Evolutionary conservation across 139 green algal species (phyloP).

Genomic region (Tetraselmis striata): DNA sequence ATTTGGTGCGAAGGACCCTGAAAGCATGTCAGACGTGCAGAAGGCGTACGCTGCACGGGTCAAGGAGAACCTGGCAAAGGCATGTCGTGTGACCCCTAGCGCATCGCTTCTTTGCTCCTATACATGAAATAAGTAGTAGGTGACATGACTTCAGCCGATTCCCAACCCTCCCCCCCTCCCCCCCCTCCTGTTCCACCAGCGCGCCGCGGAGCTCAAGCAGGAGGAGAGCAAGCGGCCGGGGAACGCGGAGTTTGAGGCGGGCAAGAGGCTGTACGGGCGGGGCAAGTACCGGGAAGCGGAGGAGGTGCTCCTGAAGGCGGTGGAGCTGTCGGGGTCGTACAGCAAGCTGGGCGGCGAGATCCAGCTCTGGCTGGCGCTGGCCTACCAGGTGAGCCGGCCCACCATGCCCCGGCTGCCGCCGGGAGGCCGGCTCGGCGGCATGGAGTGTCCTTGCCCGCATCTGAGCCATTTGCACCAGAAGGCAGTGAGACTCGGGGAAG

Average conservation of each 20-base stretch:
- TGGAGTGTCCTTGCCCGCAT: too few species aligned
- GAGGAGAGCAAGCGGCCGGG: conserved; percentile 19
- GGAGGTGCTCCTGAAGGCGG: conserved; percentile 44
- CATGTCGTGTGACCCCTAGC: too few species aligned
- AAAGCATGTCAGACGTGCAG: conserved; percentile 43
- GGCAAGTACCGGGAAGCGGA: conserved; percentile 53
- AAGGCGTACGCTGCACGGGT: conserved; percentile 68
- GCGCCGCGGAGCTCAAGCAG: conserved; percentile 4
- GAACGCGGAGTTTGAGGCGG: conserved; percentile 10
- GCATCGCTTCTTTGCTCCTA: too few species aligned
- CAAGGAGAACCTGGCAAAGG: conserved; percentile 59
- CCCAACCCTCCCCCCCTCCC: too few species aligned
- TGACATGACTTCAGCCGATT: too few species aligned
- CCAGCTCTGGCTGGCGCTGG: conserved; percentile 77
- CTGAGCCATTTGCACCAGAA: too few species aligned
- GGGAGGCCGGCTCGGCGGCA: too few species aligned
- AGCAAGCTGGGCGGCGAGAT: conserved; percentile 65
- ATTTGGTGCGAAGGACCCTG: conserved; percentile 35
- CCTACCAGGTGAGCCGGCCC: conserved; percentile 80
- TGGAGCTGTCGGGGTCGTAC: conserved; percentile 48
- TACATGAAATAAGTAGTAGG: too few species aligned
- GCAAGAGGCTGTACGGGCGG: conserved; percentile 37
- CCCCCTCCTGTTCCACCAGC: too few species aligned
- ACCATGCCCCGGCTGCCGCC: too few species aligned
- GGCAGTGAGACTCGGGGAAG: too few species aligned